Evolutionary conservation across 208 protist genomes (phyloP), one percentile per base, ranked within the genome.

Genomic region (Wallacemonas sp.): DNA sequence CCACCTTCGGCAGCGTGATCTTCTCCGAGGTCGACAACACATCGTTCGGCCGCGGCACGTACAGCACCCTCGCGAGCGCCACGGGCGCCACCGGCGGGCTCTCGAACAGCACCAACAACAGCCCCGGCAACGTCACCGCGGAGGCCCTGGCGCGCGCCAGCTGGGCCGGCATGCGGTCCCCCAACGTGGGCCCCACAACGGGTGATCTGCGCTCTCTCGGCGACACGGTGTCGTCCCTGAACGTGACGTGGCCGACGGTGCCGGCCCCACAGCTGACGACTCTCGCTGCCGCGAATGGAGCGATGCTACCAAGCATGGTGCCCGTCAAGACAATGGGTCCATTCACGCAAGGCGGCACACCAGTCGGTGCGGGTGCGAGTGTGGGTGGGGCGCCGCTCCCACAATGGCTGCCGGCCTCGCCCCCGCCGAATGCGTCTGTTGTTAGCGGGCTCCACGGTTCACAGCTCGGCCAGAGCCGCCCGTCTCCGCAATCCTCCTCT

Each of bases 221-320:
- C 30, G 52, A 58, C 52, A 58, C 52, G 26, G 16, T 21, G 30
- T 58, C 52, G 29, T 58, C 52, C n/a, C 29, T 58, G 30, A 58
- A 58, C 29, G n/a, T 58, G 17, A 58, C 52, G n/a, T 58, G 52
- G 52, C 32, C 52, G 30, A 39, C 52, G 17, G 52, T 58, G 52
- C 14, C 52, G 26, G 29, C 32, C 26, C n/a, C 26, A 8, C 32
- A 4, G 52, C 4, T 30, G 26, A 11, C 52, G 11, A 4, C 47
- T 32, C 9, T 32, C 9, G 26, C 19, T 8, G 11, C 26, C 11
- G 11, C 19, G 9, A 6, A 3, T 12, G 6, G 8, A 17, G 47
- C 19, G 47, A 4, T 9, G 8, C 3, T 55, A 8, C 47, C 11
- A 5, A 55, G 6, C 47, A 32, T 26, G 24, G 17, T 24, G 2